These are phyloP conservation scores for Sporisorium reilianum DNA, from an alignment of 1,284 basidiomycete genomes.

Conservation along the genomic window DNA sequence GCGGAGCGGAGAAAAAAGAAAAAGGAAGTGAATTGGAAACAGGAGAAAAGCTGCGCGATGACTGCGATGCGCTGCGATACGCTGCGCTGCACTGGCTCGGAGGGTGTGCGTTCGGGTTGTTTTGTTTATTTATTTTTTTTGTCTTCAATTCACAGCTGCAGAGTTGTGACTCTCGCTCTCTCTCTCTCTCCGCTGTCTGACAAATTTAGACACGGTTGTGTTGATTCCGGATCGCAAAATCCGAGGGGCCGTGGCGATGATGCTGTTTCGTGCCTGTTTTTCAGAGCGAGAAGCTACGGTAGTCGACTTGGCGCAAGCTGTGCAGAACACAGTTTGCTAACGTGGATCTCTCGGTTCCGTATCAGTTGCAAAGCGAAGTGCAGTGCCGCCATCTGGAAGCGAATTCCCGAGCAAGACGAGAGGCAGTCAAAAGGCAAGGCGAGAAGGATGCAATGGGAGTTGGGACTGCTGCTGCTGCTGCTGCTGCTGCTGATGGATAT, in stretches of 20 bases:
- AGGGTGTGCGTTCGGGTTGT: background rate
- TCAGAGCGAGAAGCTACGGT: too few relatives aligned
- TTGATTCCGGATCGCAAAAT: conserved; percentile 16
- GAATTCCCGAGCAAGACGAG: too few relatives aligned
- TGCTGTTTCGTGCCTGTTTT: too few relatives aligned
- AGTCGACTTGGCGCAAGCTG: too few relatives aligned
- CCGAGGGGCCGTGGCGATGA: conserved; percentile 10
- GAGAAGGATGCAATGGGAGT: background rate
- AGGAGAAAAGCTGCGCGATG: background rate
- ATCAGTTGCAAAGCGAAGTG: too few relatives aligned
- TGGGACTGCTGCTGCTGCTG: too few relatives aligned
- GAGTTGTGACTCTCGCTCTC: too few relatives aligned
- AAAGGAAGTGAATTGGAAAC: background rate
- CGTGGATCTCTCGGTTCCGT: too few relatives aligned
- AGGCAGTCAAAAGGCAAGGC: background rate
- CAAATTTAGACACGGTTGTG: conserved; percentile 2
- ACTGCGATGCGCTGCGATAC: background rate
- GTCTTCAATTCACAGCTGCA: too few relatives aligned
- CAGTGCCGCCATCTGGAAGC: too few relatives aligned
- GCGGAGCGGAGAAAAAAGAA: background rate
- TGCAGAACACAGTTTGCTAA: too few relatives aligned
- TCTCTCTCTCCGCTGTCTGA: too few relatives aligned
- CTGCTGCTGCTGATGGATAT: background rate
- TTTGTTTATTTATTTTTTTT: background rate
- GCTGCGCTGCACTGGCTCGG: background rate